Evolutionary conservation across 148 eudicot genomes (phyloP).

Genomic region (Arbutus unedo): DNA sequence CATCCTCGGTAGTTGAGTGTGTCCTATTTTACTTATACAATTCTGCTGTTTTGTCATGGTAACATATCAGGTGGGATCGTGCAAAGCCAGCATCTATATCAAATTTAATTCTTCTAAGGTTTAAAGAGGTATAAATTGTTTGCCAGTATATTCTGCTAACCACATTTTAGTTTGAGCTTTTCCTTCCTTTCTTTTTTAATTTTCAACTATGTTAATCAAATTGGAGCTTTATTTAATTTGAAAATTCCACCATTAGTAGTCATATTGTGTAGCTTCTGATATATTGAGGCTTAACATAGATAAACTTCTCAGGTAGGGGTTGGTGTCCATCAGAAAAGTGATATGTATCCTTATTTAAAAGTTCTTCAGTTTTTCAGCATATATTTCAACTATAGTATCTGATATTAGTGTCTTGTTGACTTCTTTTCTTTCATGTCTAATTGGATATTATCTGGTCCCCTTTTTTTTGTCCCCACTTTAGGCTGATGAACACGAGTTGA

Average conservation of each 20-base stretch:
- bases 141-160: not conserved
- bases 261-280: not conserved
- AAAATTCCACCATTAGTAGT: not conserved
- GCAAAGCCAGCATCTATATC: constrained; percentile 81
- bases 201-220: not conserved
- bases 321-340: not conserved
- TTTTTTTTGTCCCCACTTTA: constrained; percentile 18
- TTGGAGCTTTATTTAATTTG: not conserved
- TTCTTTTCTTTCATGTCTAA: not conserved
- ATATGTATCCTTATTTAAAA: not conserved
- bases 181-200: not conserved
- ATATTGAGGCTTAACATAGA: constrained; percentile 2
- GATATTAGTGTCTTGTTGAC: not conserved
- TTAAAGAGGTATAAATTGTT: constrained; percentile 65
- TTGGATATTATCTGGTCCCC: not conserved
- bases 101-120: constrained; percentile 77
- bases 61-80: constrained; percentile 68
- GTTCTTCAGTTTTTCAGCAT: not conserved
- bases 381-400: not conserved
- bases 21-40: not conserved
- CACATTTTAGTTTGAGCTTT: not conserved
- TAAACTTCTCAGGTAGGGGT: not conserved
- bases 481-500: constrained; percentile 83
- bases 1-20: not conserved
- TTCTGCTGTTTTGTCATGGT: constrained; percentile 2